Percentiles rank a stretch among this genome's conserved stretches.
Conservation (phyloP, 139 green algal species). For the Trebouxia sp. region DNA sequence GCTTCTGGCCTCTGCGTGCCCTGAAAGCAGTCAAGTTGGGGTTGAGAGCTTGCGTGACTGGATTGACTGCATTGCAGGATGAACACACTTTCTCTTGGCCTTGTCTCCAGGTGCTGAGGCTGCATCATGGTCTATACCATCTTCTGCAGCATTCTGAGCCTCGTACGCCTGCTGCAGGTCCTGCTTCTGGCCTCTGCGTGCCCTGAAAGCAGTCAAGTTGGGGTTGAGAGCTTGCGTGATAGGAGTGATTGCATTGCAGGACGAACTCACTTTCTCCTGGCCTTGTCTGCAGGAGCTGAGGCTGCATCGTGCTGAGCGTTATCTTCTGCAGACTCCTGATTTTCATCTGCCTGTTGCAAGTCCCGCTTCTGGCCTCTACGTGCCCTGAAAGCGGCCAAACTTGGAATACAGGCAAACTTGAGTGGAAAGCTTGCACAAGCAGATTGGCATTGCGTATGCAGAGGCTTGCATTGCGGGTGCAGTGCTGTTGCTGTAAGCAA, state of each 20-base stretch:
- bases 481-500: no score
- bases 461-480: no score
- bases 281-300: neutral
- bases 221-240: no score
- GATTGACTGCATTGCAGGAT: no score
- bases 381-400: neutral
- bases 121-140: neutral
- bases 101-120: neutral
- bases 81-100: constrained; percentile 4
- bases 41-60: no score
- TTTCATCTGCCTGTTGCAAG: neutral
- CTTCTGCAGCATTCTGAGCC: neutral
- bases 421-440: no score
- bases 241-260: no score
- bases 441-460: no score
- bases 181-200: neutral
- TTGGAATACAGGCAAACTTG: no score
- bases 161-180: neutral
- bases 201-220: neutral
- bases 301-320: neutral
- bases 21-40: neutral
- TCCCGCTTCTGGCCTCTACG: neutral
- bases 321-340: neutral
- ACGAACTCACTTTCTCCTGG: constrained; percentile 3
- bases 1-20: neutral